phyloP scores from a whole-genome alignment of 768 basidiomycete species.

The Agaricus sinodeliciosus region DNA sequence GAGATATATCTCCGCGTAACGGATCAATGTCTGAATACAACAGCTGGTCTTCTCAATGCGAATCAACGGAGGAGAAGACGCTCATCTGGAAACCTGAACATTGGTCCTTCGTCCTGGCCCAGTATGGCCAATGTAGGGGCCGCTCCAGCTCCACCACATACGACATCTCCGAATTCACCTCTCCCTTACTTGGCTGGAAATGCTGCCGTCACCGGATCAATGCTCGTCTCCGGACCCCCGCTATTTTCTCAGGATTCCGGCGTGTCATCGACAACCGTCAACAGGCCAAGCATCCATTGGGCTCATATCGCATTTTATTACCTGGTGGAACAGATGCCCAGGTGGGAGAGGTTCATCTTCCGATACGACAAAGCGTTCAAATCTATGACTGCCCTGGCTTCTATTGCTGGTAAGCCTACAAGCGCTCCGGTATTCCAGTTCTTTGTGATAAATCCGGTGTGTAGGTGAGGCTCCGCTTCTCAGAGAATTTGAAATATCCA shows the following conservation, averaged over 20 bases:
- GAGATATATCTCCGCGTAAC: slow-evolving; percentile 67
- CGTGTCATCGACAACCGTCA: neutral
- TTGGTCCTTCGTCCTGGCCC: neutral
- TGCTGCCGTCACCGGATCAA: slow-evolving; percentile 13
- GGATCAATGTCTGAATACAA: neutral
- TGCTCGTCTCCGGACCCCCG: slow-evolving; percentile 23
- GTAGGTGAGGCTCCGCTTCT: slow-evolving; percentile 68
- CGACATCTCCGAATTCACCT: slow-evolving; percentile 41
- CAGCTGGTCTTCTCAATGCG: slow-evolving; percentile 12
- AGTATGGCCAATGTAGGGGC: neutral
- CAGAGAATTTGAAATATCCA: slow-evolving; percentile 73
- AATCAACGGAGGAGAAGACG: slow-evolving; percentile 19
- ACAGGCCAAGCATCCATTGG: slow-evolving; percentile 58
- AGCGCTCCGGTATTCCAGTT: too few relatives aligned
- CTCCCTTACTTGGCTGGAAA: neutral
- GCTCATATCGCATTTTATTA: slow-evolving; percentile 78
- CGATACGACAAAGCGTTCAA: slow-evolving; percentile 72
- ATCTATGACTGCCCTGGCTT: slow-evolving; percentile 67
- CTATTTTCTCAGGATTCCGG: slow-evolving; percentile 8
- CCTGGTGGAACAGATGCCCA: slow-evolving; percentile 71
- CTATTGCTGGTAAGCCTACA: slow-evolving; percentile 51
- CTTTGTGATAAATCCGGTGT: neutral
- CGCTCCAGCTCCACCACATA: too few relatives aligned
- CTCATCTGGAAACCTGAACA: slow-evolving; percentile 12
- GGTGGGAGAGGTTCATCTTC: slow-evolving; percentile 80